These are phyloP conservation scores for Staphylotrichum longicolle DNA, from an alignment of 495 filamentous ascomycete genomes.

Conservation along the genomic window DNA sequence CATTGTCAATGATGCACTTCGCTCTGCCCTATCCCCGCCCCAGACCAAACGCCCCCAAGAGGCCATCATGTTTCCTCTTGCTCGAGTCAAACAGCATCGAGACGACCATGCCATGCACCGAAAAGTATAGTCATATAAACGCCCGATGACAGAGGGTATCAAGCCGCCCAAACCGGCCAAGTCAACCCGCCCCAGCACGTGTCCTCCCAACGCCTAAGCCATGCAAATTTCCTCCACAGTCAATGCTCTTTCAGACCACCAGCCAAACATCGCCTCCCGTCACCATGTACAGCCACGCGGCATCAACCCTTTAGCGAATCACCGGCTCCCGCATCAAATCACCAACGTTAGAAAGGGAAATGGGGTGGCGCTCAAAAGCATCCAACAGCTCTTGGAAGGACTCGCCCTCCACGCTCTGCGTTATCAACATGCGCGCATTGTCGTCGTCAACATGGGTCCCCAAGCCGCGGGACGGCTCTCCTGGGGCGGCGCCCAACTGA, in stretches of 20 bases:
- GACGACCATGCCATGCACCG: no score
- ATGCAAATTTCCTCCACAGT: background rate
- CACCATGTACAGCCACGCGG: background rate
- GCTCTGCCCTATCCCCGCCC: no score
- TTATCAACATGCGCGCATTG: slow-evolving; percentile 28
- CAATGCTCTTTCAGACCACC: background rate
- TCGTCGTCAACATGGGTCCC: slow-evolving; percentile 13
- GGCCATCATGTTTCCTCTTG: no score
- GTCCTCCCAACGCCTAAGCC: background rate
- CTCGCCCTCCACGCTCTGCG: slow-evolving; percentile 27
- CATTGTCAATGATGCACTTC: no score
- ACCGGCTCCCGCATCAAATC: slow-evolving; percentile 49
- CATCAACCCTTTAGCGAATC: slow-evolving; percentile 36
- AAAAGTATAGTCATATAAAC: background rate
- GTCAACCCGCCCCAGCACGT: background rate
- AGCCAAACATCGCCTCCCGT: background rate
- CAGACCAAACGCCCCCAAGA: no score
- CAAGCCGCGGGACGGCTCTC: slow-evolving; percentile 14
- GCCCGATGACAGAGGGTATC: slow-evolving; percentile 8
- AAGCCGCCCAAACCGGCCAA: background rate
- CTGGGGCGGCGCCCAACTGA: slow-evolving; percentile 20
- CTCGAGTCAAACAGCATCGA: no score
- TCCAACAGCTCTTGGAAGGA: slow-evolving; percentile 33
- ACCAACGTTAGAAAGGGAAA: slow-evolving; percentile 26
- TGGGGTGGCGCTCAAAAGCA: slow-evolving; percentile 19